Conservation (phyloP, 2,329 filamentous ascomycete species). For the Rhinocladiella mackenziei region DNA sequence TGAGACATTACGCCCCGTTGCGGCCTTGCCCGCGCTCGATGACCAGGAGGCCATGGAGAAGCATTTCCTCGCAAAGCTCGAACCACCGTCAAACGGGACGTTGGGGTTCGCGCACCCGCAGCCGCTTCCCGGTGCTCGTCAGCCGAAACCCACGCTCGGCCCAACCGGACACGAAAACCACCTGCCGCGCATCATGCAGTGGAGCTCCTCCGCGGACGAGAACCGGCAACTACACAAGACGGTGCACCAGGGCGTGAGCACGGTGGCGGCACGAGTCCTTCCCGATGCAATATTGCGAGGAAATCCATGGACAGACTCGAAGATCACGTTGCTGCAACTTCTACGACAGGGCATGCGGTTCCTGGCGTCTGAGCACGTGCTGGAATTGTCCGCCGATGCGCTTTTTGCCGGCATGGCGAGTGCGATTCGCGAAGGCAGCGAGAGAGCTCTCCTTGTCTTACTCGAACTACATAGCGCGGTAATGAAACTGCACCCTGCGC, state of each 20-base stretch:
- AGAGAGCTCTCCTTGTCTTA: conserved; percentile 34
- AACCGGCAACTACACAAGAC: conserved; percentile 22
- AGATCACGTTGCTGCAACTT: conserved; percentile 36
- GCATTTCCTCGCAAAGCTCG: conserved; percentile 9
- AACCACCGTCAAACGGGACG: conserved; percentile 1
- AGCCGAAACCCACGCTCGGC: background rate
- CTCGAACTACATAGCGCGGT: conserved; percentile 38
- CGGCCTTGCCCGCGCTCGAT: conserved; percentile 4
- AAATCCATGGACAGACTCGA: conserved; percentile 30
- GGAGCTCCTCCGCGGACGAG: conserved; percentile 22
- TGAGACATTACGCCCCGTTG: background rate
- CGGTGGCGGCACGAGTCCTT: conserved; percentile 31
- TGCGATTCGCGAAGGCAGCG: conserved; percentile 37
- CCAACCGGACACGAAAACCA: background rate
- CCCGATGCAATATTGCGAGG: conserved; percentile 36
- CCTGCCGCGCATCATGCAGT: conserved; percentile 16
- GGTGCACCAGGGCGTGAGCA: conserved; percentile 28
- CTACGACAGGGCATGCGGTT: conserved; percentile 35
- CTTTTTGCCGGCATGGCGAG: conserved; percentile 40
- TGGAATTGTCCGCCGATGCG: conserved; percentile 32
- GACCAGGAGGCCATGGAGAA: conserved; percentile 9
- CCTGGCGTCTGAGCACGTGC: conserved; percentile 18
- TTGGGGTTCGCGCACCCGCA: no score
- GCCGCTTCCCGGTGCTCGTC: background rate
- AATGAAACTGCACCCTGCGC: background rate